Evolutionary conservation across 2,329 filamentous ascomycete species (phyloP), one percentile per base, ranked within the genome.

Genomic region (Arthrobotrys iridis): DNA sequence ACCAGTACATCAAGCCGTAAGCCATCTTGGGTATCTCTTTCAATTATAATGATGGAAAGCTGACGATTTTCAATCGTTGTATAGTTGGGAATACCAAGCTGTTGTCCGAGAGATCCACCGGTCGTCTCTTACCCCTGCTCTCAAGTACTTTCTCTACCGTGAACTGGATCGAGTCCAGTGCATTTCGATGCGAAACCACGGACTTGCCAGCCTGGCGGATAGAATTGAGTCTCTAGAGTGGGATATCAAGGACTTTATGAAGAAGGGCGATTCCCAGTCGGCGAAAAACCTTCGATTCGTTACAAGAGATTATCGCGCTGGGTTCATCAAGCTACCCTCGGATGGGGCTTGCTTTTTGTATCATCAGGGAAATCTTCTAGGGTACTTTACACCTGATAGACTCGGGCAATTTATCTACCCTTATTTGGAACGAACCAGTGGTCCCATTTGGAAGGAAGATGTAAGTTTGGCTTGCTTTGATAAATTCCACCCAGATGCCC

Each of bases 391-490:
- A 11, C 2, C 58, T 11, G 13, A 43, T 6, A 24, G 15, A 7
- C 13, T 45, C 6, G 15, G 30, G 2, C 15, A 28, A 15, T 72
- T 64, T 28, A 28, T 24, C 4, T 48, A 37, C 15, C 28, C 13
- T 8, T 33, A 15, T 5, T 8, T 52, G 46, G 8, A 3, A 15
- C 10, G 5, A n/a, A 65, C 59, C 4, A 20, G 0, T 2, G 68
- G 68, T 3, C 48, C 68, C 15, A 41, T 73, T 26, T 73, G 68
- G 68, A 73, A 37, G 46, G 68, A 73, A 37, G 68, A 73, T 4
- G 68, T 73, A 60, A 60, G 65, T 22, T 28, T n/a, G 20, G 11
- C 11, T 5, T 13, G 6, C 3, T 6, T 33, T 30, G 4, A n/a
- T 20, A 4, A 37, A 18, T 4, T 18, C 20, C 40, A 35, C 13